Percentiles rank a stretch among this genome's conserved stretches.
These are phyloP conservation scores for Zopfia rhizophila DNA, from an alignment of 2,329 filamentous ascomycete genomes.

Conservation along the genomic window DNA sequence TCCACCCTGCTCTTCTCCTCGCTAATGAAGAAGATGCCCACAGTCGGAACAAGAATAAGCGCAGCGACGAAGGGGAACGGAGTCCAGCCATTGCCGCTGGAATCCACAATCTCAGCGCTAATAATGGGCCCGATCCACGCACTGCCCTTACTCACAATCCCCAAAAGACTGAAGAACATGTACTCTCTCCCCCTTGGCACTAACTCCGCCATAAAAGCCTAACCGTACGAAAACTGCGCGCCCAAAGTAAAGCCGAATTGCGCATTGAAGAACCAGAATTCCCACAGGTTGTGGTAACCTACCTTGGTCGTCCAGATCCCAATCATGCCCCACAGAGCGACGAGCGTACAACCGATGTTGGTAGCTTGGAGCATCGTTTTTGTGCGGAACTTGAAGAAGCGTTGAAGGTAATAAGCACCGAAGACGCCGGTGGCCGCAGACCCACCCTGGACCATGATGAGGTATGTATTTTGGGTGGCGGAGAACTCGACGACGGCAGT, in stretches of 20 bases:
- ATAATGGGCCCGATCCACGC: constrained; percentile 76
- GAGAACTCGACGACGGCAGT: constrained; percentile 73
- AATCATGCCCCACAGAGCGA: constrained; percentile 70
- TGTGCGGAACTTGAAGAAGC: constrained; percentile 67
- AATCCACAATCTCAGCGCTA: constrained; percentile 75
- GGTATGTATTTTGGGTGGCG: constrained; percentile 71
- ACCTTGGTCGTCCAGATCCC: constrained; percentile 66
- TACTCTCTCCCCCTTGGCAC: constrained; percentile 75
- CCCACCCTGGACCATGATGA: constrained; percentile 72
- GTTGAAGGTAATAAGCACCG: constrained; percentile 70
- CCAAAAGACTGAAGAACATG: constrained; percentile 75
- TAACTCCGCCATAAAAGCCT: constrained; percentile 77
- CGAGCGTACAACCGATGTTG: constrained; percentile 69
- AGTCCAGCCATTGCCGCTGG: constrained; percentile 66
- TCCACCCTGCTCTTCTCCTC: constrained; percentile 36
- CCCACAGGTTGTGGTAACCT: constrained; percentile 65
- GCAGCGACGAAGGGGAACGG: constrained; percentile 72
- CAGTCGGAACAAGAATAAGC: constrained; percentile 33
- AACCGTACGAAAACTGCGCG: constrained; percentile 76
- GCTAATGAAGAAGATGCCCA: constrained; percentile 36
- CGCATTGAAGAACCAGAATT: constrained; percentile 61
- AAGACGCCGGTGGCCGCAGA: constrained; percentile 72
- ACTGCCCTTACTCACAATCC: constrained; percentile 74
- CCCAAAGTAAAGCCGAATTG: constrained; percentile 75
- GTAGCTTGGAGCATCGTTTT: constrained; percentile 76